Evolutionary conservation across 495 filamentous ascomycete species (phyloP), one percentile per base, ranked within the genome.

Genomic region (Jackrogersella multiformis): DNA sequence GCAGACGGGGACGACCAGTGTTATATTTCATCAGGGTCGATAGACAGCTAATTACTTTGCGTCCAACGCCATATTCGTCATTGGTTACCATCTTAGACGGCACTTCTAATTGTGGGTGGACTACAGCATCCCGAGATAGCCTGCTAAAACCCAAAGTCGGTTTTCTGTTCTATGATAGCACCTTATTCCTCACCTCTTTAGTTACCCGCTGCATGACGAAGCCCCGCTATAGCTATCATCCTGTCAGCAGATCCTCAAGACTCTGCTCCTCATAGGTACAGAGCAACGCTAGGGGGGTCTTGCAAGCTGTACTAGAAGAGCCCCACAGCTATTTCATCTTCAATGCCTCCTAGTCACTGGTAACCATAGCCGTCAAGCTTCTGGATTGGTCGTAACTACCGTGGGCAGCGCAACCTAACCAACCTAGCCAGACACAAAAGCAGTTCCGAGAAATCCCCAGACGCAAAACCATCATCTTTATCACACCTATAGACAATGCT

Each of bases 191-290:
- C 61, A 39, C 39, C 61, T 71, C 45, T 51, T 66, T 56, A 61
- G 69, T 60, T 68, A 72, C 58, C 59, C 62, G 66, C 63, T 65
- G 70, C 68, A 69, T 64, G 60, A 71, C 48, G 52, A 65, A 61
- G 71, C 71, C 73, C 73, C 69, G 69, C 73, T 65, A 70, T 66
- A 73, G 66, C 69, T 68, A 73, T 64, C 62, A 74, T 72, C 73
- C 73, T 62, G 68, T 74, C 73, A 75, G 71, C 71, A 75, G 73
- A 74, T 73, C 73, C 62, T 73, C 46, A 26, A 70, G 56, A 64
- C 65, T 66, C 66, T 68, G 68, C 49, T 70, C 66, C 63, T 70
- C 59, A 61, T 72, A 70, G 65, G 73, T 64, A 69, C 44, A 64
- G 56, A 68, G 54, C 60, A 68, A 36, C 69, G 68, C 56, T 69